phyloP scores from a whole-genome alignment of 805 yeast genomes.

The Ogataea trehaloabstinens region DNA sequence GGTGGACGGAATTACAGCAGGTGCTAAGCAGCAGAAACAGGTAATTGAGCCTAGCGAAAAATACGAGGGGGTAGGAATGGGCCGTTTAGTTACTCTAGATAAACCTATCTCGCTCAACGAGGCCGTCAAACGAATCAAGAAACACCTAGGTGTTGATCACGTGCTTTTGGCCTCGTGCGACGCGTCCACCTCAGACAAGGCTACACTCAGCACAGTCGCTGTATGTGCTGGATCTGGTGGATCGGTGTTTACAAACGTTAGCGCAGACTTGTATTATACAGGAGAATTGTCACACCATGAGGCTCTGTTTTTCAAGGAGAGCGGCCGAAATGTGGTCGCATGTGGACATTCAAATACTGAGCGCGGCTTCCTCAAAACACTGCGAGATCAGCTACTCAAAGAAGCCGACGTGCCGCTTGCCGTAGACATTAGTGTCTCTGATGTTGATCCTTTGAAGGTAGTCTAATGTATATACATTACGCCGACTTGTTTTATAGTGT shows the following conservation, averaged over 20 bases:
- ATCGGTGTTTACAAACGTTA: constrained; percentile 59
- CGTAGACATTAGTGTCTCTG: constrained; percentile 52
- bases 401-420: constrained; percentile 25
- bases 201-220: constrained; percentile 57
- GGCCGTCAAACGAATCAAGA: constrained; percentile 53
- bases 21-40: constrained; percentile 20
- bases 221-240: constrained; percentile 97
- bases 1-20: constrained; percentile 49
- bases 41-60: constrained; percentile 47
- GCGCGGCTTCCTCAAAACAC: constrained; percentile 67
- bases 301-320: constrained; percentile 65
- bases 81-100: constrained; percentile 58
- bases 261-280: constrained; percentile 72
- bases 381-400: constrained; percentile 50
- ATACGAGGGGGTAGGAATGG: constrained; percentile 71
- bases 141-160: constrained; percentile 46
- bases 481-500: neutral
- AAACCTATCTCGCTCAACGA: constrained; percentile 41
- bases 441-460: constrained; percentile 58
- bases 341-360: constrained; percentile 94
- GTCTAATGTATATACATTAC: too few relatives aligned
- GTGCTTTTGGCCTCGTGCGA: constrained; percentile 58
- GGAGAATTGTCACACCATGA: constrained; percentile 97
- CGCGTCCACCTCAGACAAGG: constrained; percentile 28
- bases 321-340: constrained; percentile 67